A percentile compares a stretch with the other conserved stretches of the same genome.
Conservation (phyloP, 2,329 filamentous ascomycete genomes). For the Pseudocercospora vitis region DNA sequence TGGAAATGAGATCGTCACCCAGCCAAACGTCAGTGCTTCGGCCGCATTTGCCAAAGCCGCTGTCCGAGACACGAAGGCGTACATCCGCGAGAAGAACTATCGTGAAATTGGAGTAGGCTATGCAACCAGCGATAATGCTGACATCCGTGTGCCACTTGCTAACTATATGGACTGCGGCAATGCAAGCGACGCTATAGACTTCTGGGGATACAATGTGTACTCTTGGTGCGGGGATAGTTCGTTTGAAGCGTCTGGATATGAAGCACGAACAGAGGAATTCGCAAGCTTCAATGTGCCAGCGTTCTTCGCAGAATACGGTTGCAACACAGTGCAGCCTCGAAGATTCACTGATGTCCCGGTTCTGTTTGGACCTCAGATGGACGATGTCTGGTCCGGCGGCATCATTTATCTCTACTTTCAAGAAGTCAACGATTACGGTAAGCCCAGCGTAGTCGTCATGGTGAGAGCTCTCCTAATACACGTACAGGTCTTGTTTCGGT, state of each 20-base stretch:
- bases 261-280: slow-evolving; percentile 80
- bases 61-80: slow-evolving; percentile 89
- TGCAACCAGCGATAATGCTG: slow-evolving; percentile 86
- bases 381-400: slow-evolving; percentile 82
- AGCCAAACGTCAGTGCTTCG: slow-evolving; percentile 79
- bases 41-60: slow-evolving; percentile 96
- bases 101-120: slow-evolving; percentile 85
- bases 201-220: slow-evolving; percentile 99
- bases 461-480: no score
- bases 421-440: slow-evolving; percentile 78
- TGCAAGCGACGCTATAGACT: slow-evolving; percentile 71
- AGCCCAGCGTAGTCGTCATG: no score
- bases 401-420: slow-evolving; percentile 99
- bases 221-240: slow-evolving; percentile 91
- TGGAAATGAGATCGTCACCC: slow-evolving; percentile 94
- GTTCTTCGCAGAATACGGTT: slow-evolving; percentile 98
- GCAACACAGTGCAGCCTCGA: slow-evolving; percentile 72
- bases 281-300: slow-evolving; percentile 83
- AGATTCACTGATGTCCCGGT: slow-evolving; percentile 80
- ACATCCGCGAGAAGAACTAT: slow-evolving; percentile 78
- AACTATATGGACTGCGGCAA: slow-evolving; percentile 91
- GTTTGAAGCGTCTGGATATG: slow-evolving; percentile 75
- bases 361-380: slow-evolving; percentile 80
- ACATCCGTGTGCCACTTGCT: slow-evolving; percentile 76
- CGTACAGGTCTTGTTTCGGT: slow-evolving; percentile 69